A percentile compares a stretch with the other conserved stretches of the same genome.
Conservation (phyloP, 2,329 filamentous ascomycete genomes). For the Onygena corvina region DNA sequence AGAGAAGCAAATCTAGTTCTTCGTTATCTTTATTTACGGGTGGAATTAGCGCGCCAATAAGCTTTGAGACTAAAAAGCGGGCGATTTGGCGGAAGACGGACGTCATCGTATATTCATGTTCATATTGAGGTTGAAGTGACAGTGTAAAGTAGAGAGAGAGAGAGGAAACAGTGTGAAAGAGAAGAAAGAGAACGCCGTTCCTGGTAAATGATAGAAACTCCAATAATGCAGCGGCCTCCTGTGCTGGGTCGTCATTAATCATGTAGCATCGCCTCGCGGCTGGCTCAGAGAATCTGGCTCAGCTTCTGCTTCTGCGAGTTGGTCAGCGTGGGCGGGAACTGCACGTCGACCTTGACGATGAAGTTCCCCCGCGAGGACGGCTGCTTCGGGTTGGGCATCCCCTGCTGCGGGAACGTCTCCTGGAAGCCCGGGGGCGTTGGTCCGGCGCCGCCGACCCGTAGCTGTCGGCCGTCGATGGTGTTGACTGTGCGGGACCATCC, state of each 20-base stretch:
- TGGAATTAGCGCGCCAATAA: conserved; percentile 1
- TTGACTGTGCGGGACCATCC: conserved; percentile 86
- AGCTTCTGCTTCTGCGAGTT: conserved; percentile 66
- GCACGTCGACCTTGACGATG: conserved; percentile 80
- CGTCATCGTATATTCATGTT: too few species aligned
- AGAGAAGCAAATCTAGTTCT: too few species aligned
- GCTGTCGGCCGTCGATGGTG: conserved; percentile 83
- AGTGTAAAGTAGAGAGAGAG: not conserved
- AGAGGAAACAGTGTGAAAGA: conserved; percentile 6
- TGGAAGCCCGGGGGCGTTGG: conserved; percentile 75
- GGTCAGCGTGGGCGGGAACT: conserved; percentile 72
- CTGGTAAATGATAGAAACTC: not conserved
- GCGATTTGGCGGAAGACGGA: not conserved
- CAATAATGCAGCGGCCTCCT: conserved; percentile 5
- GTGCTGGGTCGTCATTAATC: not conserved
- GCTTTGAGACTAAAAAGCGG: conserved; percentile 7
- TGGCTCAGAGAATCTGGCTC: conserved; percentile 56
- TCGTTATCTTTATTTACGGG: not conserved
- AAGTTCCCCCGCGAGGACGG: conserved; percentile 75
- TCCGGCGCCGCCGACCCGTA: conserved; percentile 65
- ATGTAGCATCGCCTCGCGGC: not conserved
- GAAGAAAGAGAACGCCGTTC: not conserved
- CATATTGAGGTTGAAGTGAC: not conserved
- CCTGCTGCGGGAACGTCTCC: conserved; percentile 70
- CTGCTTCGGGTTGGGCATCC: conserved; percentile 92